A percentile compares a stretch with the other conserved stretches of the same genome.
phyloP scores from a whole-genome alignment of 2,329 filamentous ascomycete species.

The Alternaria brassicae region DNA sequence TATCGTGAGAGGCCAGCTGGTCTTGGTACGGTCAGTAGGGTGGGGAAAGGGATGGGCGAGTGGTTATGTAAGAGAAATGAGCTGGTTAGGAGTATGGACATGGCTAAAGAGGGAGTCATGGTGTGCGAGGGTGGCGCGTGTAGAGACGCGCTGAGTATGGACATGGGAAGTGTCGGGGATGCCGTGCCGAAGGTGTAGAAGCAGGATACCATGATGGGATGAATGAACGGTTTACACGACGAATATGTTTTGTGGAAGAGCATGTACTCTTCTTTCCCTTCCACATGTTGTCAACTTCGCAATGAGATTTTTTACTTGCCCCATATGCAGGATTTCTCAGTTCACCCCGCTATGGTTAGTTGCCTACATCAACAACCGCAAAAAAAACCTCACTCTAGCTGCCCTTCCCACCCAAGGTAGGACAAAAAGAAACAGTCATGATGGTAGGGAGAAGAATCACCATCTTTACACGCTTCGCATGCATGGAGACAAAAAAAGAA shows the following conservation, averaged over 20 bases:
- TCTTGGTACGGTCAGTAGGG: constrained; percentile 43
- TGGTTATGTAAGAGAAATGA: constrained; percentile 62
- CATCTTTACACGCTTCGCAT: too few relatives aligned
- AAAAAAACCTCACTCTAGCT: background rate
- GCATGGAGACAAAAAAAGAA: background rate
- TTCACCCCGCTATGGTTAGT: too few relatives aligned
- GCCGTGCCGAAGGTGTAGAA: constrained; percentile 20
- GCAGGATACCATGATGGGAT: background rate
- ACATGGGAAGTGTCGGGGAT: constrained; percentile 39
- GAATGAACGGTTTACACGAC: background rate
- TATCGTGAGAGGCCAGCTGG: constrained; percentile 51
- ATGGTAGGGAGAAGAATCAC: too few relatives aligned
- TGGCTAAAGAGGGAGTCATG: constrained; percentile 45
- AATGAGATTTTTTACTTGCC: too few relatives aligned
- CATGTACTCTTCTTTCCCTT: background rate
- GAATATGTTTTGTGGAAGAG: background rate
- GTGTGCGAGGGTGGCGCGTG: constrained; percentile 53
- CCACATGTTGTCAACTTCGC: too few relatives aligned
- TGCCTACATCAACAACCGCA: background rate
- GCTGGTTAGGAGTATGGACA: constrained; percentile 54
- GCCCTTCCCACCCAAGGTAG: too few relatives aligned
- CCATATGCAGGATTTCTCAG: too few relatives aligned
- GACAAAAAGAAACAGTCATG: too few relatives aligned
- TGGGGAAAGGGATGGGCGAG: constrained; percentile 43
- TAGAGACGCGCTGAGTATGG: constrained; percentile 51